Conservation (phyloP, 2,329 filamentous ascomycete genomes). For the Ophidiomyces ophidiicola region DNA sequence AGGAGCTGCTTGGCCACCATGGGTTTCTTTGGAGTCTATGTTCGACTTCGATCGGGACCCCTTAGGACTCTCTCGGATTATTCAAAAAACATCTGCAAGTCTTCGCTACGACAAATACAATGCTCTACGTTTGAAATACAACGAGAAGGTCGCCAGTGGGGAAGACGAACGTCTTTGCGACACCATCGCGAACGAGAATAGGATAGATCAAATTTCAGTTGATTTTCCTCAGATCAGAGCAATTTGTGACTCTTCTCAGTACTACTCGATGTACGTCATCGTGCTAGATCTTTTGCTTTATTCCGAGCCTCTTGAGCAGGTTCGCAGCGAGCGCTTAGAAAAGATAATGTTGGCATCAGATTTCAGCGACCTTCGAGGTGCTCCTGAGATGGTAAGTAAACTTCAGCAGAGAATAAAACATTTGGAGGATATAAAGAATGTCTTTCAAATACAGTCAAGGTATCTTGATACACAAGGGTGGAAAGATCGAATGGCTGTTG, state of each 20-base stretch:
- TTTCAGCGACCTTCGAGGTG: slow-evolving; percentile 89
- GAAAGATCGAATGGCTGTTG: slow-evolving; percentile 79
- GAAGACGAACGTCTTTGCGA: slow-evolving; percentile 36
- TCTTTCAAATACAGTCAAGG: slow-evolving; percentile 86
- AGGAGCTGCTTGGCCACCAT: slow-evolving; percentile 88
- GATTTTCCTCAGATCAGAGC: slow-evolving; percentile 89
- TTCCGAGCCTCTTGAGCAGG: slow-evolving; percentile 91
- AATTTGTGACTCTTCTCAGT: slow-evolving; percentile 94
- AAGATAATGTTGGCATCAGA: slow-evolving; percentile 99
- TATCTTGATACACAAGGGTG: slow-evolving; percentile 80
- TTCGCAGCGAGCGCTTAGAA: slow-evolving; percentile 84
- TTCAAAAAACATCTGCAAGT: slow-evolving; percentile 91
- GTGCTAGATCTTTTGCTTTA: slow-evolving; percentile 92
- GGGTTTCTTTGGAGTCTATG: slow-evolving; percentile 97
- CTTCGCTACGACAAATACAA: slow-evolving; percentile 98
- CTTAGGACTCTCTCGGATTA: slow-evolving; percentile 94
- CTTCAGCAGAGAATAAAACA: slow-evolving; percentile 87
- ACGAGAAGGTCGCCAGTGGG: slow-evolving; percentile 65
- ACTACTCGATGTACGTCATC: slow-evolving; percentile 97
- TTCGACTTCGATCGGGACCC: slow-evolving; percentile 90
- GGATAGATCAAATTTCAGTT: slow-evolving; percentile 94
- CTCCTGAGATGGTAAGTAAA: slow-evolving; percentile 81
- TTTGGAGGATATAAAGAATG: slow-evolving; percentile 87
- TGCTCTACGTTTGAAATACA: slow-evolving; percentile 88
- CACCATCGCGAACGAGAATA: slow-evolving; percentile 45